Percentiles rank a stretch among this genome's conserved stretches.
Conservation (phyloP, 495 filamentous ascomycete genomes). For the Penicillium salamii region DNA sequence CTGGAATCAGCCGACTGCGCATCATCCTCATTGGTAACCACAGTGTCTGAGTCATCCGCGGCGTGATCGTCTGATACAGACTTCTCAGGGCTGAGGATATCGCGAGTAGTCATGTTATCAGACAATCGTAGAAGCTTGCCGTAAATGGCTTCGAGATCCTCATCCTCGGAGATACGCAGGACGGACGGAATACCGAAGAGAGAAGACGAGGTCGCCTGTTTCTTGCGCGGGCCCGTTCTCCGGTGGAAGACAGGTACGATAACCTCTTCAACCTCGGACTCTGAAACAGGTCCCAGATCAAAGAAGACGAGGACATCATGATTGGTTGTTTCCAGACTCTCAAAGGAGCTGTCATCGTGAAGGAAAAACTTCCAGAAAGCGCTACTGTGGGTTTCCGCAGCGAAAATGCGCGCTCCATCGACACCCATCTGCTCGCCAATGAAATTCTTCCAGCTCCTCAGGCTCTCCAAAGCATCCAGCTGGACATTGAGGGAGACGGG, state of each 20-base stretch:
- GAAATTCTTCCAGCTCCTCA: slow-evolving; percentile 72
- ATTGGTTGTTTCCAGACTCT: slow-evolving; percentile 59
- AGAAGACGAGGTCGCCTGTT: slow-evolving; percentile 34
- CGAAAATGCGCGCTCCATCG: slow-evolving; percentile 58
- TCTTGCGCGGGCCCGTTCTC: slow-evolving; percentile 43
- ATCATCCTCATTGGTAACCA: slow-evolving; percentile 72
- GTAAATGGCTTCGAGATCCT: slow-evolving; percentile 57
- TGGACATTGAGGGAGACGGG: slow-evolving; percentile 78
- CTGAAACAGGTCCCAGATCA: slow-evolving; percentile 66
- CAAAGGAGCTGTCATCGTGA: slow-evolving; percentile 55
- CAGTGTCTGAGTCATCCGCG: slow-evolving; percentile 67
- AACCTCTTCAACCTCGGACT: slow-evolving; percentile 55
- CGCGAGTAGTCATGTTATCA: slow-evolving; percentile 58
- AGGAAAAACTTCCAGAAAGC: slow-evolving; percentile 84
- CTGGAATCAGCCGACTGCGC: slow-evolving; percentile 66
- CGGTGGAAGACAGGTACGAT: slow-evolving; percentile 80
- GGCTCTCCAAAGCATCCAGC: slow-evolving; percentile 75
- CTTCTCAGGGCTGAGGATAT: slow-evolving; percentile 56
- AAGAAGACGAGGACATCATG: slow-evolving; percentile 68
- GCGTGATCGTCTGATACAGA: slow-evolving; percentile 22
- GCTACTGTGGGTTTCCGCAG: slow-evolving; percentile 71
- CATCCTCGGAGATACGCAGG: slow-evolving; percentile 58
- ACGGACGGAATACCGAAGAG: slow-evolving; percentile 59
- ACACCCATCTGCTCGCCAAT: slow-evolving; percentile 64
- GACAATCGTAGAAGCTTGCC: slow-evolving; percentile 58